phyloP scores from a whole-genome alignment of 345 rosid species.

The Gossypium longicalyx region DNA sequence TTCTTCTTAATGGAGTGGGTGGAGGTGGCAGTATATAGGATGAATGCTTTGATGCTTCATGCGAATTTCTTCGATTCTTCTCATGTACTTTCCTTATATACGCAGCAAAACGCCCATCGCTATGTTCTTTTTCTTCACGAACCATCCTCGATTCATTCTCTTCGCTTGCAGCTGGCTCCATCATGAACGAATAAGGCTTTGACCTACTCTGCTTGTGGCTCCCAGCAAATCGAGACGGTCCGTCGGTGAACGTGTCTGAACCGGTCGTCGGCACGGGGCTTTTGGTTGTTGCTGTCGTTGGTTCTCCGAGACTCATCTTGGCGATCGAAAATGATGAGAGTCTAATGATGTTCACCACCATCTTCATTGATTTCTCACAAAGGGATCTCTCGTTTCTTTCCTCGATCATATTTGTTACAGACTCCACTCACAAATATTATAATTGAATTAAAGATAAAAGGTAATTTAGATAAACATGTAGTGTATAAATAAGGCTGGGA shows the following conservation, averaged over 20 bases:
- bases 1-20: constrained; percentile 13
- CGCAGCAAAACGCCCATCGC: constrained; percentile 31
- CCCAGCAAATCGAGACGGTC: constrained; percentile 13
- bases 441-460: neutral
- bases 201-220: constrained; percentile 13
- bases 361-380: constrained; percentile 44
- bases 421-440: neutral
- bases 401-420: constrained; percentile 24
- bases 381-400: constrained; percentile 35
- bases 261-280: constrained; percentile 1
- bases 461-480: neutral
- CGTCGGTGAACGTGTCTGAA: constrained; percentile 11
- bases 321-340: constrained; percentile 53
- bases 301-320: constrained; percentile 41
- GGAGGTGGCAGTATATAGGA: constrained; percentile 22
- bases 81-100: constrained; percentile 42
- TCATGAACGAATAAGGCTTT: constrained; percentile 30
- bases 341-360: constrained; percentile 40
- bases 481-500: constrained; percentile 2
- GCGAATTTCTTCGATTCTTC: constrained; percentile 30
- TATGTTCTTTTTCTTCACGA: constrained; percentile 16
- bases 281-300: constrained; percentile 22
- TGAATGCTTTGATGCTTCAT: constrained; percentile 12
- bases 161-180: constrained; percentile 27
- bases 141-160: constrained; percentile 17